These are phyloP conservation scores for Phyllosticta paracitricarpa DNA, from an alignment of 2,329 filamentous ascomycete genomes.

Conservation along the genomic window DNA sequence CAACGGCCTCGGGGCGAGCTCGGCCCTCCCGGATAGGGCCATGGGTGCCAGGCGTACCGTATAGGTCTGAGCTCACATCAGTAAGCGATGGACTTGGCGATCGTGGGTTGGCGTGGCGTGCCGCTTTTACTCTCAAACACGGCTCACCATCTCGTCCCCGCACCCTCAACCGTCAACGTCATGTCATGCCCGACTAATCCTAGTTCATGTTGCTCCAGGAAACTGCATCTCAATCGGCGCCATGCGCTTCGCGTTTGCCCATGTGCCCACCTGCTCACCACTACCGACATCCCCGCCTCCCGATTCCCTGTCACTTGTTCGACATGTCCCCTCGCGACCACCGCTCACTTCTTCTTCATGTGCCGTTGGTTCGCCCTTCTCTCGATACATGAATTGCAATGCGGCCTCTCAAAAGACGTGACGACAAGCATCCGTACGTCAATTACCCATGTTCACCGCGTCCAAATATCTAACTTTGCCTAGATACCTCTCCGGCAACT, in stretches of 20 bases:
- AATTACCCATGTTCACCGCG: background rate
- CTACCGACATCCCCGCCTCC: background rate
- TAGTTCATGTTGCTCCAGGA: background rate
- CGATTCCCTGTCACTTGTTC: background rate
- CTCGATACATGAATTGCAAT: slow-evolving; percentile 8
- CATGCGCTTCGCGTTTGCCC: background rate
- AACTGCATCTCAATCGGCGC: background rate
- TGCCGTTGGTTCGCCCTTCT: background rate
- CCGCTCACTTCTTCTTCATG: background rate
- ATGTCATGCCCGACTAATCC: background rate
- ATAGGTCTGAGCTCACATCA: background rate
- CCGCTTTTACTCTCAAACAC: background rate
- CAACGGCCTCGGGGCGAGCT: background rate
- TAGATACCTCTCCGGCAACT: slow-evolving; percentile 58
- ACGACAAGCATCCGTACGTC: slow-evolving; percentile 31
- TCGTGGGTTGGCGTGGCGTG: background rate
- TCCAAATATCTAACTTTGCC: background rate
- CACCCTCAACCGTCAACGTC: background rate
- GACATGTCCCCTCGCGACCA: background rate
- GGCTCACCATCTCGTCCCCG: background rate
- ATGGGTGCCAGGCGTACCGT: background rate
- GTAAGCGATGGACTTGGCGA: background rate
- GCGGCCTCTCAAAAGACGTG: slow-evolving; percentile 22
- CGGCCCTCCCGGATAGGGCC: too few relatives aligned
- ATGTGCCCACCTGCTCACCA: background rate